Evolutionary conservation across 495 filamentous ascomycete genomes (phyloP), one percentile per base, ranked within the genome.

Genomic region (Podospora sp.): DNA sequence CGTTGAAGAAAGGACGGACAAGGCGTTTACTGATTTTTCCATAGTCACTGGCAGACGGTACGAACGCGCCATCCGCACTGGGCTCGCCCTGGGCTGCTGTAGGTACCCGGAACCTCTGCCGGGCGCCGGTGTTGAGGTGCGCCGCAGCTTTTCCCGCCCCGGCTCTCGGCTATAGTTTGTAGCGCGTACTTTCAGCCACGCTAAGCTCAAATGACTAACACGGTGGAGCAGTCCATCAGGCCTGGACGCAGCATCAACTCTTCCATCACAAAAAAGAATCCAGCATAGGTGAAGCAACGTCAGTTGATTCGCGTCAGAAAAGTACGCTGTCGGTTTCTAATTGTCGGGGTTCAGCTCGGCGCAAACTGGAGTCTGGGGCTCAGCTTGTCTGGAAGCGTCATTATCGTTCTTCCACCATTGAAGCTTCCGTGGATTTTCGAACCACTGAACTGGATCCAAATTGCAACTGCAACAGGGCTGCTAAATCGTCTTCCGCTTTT

Each of bases 111-210:
- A 53, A 68, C 66, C 35, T 64, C 36, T 53, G 11, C 25, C 11
- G 26, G 16, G 18, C 46, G 11, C 26, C 1, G 53, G 25, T 7
- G 36, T n/a, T 26, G 65, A 25, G 52, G 52, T 55, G 20, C 21
- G 16, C 49, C 49, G 49, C 21, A 52, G 29, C 4, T 33, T 46
- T 18, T 14, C 40, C 40, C 14, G 40, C 40, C 55, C 63, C 60
- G 50, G 57, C 9, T 57, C 52, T 68, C 66, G 66, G 66, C 66
- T 64, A 52, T 60, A 16, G n/a, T 5, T 51, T 26, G 62, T 65
- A 61, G n/a, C 62, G 5, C 22, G 56, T 56, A 64, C 63, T 53
- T 62, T 61, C 61, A 58, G 63, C 55, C 55, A 60, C 55, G 52
- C 20, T 12, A 9, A 21, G 61, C 24, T 63, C 25, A 16, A 33